A percentile compares a stretch with the other conserved stretches of the same genome.
These are phyloP conservation scores for Termitomyces sp. DNA, from an alignment of 768 basidiomycete genomes.

Conservation along the genomic window DNA sequence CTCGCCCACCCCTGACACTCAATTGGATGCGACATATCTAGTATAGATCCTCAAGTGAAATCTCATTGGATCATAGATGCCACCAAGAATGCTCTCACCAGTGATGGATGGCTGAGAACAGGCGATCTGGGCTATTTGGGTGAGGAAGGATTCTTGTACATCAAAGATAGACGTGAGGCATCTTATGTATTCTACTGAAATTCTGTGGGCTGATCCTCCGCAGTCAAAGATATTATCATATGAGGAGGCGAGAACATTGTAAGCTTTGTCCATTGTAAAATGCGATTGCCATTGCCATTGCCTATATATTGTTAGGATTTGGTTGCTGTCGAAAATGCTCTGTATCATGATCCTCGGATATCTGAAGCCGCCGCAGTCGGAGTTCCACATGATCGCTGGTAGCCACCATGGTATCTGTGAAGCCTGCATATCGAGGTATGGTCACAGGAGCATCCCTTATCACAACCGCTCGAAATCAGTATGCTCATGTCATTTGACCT, in stretches of 20 bases:
- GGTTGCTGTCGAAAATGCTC: conserved; percentile 57
- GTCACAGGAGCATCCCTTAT: conserved; percentile 52
- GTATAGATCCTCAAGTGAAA: not conserved
- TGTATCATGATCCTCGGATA: conserved; percentile 54
- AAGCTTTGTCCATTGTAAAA: not conserved
- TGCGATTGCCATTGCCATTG: conserved; percentile 1
- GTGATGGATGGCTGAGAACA: conserved; percentile 57
- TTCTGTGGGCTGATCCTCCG: not conserved
- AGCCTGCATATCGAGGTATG: conserved; percentile 40
- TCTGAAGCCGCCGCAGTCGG: conserved; percentile 58
- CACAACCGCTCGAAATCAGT: conserved; percentile 42
- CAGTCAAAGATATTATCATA: conserved; percentile 65
- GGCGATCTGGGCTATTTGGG: conserved; percentile 53
- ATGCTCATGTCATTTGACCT: not conserved
- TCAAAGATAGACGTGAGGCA: conserved; percentile 50
- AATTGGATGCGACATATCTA: not conserved
- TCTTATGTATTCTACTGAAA: not conserved
- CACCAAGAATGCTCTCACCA: conserved; percentile 44
- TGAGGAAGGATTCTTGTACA: conserved; percentile 57
- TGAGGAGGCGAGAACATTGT: too few species aligned
- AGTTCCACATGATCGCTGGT: conserved; percentile 48
- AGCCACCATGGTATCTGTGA: conserved; percentile 51
- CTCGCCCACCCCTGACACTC: too few species aligned
- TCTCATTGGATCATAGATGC: conserved; percentile 30
- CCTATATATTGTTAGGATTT: conserved; percentile 42